Evolutionary conservation across 2,329 filamentous ascomycete species (phyloP).

Genomic region (Aspergillus fumigatiaffinis): DNA sequence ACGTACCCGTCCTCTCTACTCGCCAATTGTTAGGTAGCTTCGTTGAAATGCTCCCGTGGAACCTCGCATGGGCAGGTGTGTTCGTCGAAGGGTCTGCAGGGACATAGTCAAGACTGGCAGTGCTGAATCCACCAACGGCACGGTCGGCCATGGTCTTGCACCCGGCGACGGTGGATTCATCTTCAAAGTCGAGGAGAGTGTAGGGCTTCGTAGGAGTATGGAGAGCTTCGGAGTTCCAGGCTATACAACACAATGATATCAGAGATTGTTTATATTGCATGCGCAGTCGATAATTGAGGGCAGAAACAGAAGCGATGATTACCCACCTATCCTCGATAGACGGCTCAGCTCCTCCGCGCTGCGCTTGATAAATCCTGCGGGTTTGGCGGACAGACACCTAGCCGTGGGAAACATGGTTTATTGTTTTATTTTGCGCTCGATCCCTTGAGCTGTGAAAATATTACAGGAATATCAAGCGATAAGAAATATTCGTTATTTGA

Average conservation of each 20-base stretch:
- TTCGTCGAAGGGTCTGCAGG: conserved; percentile 41
- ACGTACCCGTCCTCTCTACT: conserved; percentile 39
- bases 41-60: conserved; percentile 84
- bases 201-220: conserved; percentile 37
- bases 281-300: neutral
- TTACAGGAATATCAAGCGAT: neutral
- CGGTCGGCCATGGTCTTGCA: conserved; percentile 79
- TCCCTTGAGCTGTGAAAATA: neutral
- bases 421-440: neutral
- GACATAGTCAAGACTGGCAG: conserved; percentile 65
- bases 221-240: conserved; percentile 39
- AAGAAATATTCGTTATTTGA: neutral
- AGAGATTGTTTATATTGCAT: neutral
- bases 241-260: conserved; percentile 20
- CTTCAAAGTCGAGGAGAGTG: conserved; percentile 40
- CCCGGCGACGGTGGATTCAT: conserved; percentile 28
- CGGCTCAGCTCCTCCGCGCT: conserved; percentile 58
- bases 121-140: conserved; percentile 82
- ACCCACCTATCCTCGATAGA: conserved; percentile 51
- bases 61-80: conserved; percentile 65
- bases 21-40: conserved; percentile 66
- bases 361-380: conserved; percentile 52
- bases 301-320: neutral
- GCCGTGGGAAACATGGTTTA: conserved; percentile 38
- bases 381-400: conserved; percentile 35